phyloP scores from a whole-genome alignment of 768 basidiomycete species.

The Leucocoprinus birnbaumii region DNA sequence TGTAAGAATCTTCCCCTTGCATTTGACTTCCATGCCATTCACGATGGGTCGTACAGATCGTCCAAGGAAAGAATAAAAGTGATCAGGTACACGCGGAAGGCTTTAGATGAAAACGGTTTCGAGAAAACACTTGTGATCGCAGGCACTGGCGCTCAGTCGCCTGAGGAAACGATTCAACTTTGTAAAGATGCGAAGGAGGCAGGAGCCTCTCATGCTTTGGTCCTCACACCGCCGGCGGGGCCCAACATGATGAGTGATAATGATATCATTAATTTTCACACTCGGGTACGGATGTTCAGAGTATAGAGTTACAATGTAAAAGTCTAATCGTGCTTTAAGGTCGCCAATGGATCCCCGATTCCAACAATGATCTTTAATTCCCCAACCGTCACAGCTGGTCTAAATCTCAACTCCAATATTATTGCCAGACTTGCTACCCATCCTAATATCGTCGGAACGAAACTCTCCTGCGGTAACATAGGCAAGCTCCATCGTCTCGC shows the following conservation, averaged over 20 bases:
- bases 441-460: conserved; percentile 84
- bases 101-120: conserved; percentile 72
- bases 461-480: conserved; percentile 82
- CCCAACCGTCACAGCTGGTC: conserved; percentile 75
- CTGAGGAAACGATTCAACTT: conserved; percentile 68
- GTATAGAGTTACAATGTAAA: conserved; percentile 6
- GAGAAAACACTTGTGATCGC: conserved; percentile 68
- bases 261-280: conserved; percentile 64
- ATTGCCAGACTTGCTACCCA: conserved; percentile 67
- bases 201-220: conserved; percentile 78
- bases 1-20: conserved; percentile 26
- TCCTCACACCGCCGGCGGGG: conserved; percentile 75
- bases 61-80: conserved; percentile 65
- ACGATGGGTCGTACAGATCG: conserved; percentile 30
- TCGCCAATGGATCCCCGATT: conserved; percentile 66
- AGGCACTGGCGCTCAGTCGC: conserved; percentile 81
- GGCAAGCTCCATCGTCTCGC: conserved; percentile 81
- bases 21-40: not conserved
- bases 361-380: conserved; percentile 86
- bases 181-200: conserved; percentile 74
- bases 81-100: conserved; percentile 64
- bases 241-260: conserved; percentile 59
- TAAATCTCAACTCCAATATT: conserved; percentile 81
- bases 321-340: conserved; percentile 31
- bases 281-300: conserved; percentile 36